Base-by-base conservation (phyloP, 257 asterid genomes). In the Voacanga thouarsii region DNA sequence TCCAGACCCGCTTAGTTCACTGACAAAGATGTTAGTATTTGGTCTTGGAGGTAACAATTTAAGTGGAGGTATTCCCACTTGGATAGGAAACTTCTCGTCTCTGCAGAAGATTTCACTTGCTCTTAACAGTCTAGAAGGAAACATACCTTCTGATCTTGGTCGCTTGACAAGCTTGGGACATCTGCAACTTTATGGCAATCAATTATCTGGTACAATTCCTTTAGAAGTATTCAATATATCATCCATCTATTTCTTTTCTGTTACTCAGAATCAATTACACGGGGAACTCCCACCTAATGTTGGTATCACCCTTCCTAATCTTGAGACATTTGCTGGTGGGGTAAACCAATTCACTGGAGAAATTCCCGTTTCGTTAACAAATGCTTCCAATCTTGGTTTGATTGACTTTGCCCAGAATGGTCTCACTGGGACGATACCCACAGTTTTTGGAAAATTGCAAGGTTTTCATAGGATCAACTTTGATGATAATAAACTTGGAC, bases 341-440 rank as follows among this genome's bases (percentile, higher is more conserved):
- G 18, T 10, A 50, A 50, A 50, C 56, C 56, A 50, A 12, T 50
- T 50, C 56, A 50, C 15, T 4, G 56, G 56, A 50, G 56, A 65
- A 2, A 80, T 85, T 44, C 88, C 86, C 0, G 64, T 37, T 75
- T 82, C 88, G 8, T 74, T 85, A 18, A 26, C 84, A 28, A 85
- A 85, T 72, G 84, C 82, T 50, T 60, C 88, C 14, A 67, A 72
- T 23, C 82, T 82, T 71, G 39, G 47, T 30, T 28, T 41, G 9
- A 41, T 82, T 12, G 80, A 82, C 23, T 56, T 85, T 37, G 75
- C 80, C 55, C 55, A 77, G 15, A 50, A 50, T 50, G 56, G 18
- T 50, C 56, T 50, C 18, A 50, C 56, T 14, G 15, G 56, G 56
- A 63, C 19, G 1, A 61, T 82, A 5, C 82, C 84, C 14, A 19